phyloP scores from a whole-genome alignment of 257 asterid species.

The Scutellaria galericulata region DNA sequence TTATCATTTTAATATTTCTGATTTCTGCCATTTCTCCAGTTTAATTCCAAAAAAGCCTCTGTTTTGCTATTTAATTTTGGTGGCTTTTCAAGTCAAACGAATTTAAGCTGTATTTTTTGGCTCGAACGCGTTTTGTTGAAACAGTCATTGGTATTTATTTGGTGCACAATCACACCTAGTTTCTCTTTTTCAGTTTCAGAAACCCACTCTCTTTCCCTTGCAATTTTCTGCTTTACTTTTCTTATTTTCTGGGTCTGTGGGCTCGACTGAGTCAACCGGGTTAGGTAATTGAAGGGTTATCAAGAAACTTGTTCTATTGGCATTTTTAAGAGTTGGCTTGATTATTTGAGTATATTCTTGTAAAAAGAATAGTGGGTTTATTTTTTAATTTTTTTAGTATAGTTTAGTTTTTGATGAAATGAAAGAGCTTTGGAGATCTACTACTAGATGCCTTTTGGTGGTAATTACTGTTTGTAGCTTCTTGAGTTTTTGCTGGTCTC shows the following conservation, averaged over 20 bases:
- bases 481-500: conserved; percentile 46
- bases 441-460: conserved; percentile 27
- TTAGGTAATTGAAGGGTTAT: conserved; percentile 36
- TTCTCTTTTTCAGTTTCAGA: conserved; percentile 29
- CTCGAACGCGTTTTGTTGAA: conserved; percentile 48
- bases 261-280: conserved; percentile 49
- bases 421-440: conserved; percentile 46
- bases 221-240: conserved; percentile 32
- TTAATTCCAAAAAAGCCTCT: conserved; percentile 1
- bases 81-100: conserved; percentile 22
- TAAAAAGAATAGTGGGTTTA: conserved; percentile 31
- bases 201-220: conserved; percentile 12
- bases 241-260: conserved; percentile 39
- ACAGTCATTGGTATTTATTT: conserved; percentile 41
- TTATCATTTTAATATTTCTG: no score
- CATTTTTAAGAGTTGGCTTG: conserved; percentile 25
- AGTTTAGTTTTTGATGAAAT: conserved; percentile 42
- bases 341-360: conserved; percentile 32
- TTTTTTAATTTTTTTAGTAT: not conserved
- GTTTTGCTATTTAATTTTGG: not conserved
- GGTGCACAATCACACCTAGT: conserved; percentile 30
- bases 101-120: not conserved
- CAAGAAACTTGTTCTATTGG: conserved; percentile 29
- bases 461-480: conserved; percentile 34
- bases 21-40: no score